Evolutionary conservation across 495 filamentous ascomycete genomes (phyloP), one percentile per base, ranked within the genome.

Genomic region (Aspergillus funiculosus): DNA sequence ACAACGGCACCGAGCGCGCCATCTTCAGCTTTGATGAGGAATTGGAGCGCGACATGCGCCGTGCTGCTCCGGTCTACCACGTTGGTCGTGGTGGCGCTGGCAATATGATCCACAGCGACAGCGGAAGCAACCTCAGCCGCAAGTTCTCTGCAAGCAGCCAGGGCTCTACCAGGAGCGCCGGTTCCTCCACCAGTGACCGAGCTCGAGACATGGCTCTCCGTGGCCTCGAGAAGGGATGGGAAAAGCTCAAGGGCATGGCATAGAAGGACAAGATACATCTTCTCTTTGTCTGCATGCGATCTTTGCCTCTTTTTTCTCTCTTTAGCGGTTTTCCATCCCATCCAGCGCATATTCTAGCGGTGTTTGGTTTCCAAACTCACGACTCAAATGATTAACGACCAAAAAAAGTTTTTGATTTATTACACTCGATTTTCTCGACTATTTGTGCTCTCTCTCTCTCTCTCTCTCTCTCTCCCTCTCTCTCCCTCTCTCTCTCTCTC

Each of bases 21-120:
- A 80, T 87, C 56, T 85, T 95, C 72, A 83, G 78, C 48, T 92
- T 96, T 69, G 88, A 95, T 67, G 91, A 96, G 74, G 91, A 96
- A 62, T 80, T 91, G 47, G 77, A 83, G 54, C 78, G 82, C 49
- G 83, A 83, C 49, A 63, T 78, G 49, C 73, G 77, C 53, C 76
- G 69, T 39, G 71, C 78, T 21, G 80, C 79, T 4, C 79, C 81
- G 18, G 76, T 87, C 34, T 87, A 81, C 69, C 82, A 92, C 59
- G 83, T 92, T 42, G 92, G 92, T 30, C 80, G 90, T 24, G 92
- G 92, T 29, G 92, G 92, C 39, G 85, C 84, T 25, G 92, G 89
- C 20, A 98, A 98, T 69, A 73, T 81, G 55, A 77, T 82, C 35
- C 61, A 48, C 54, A 43, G 63, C 47, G 61, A 69, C 57, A 53